Base-by-base conservation (phyloP, 768 basidiomycete species). In the Lactarius pseudohatsudake region DNA sequence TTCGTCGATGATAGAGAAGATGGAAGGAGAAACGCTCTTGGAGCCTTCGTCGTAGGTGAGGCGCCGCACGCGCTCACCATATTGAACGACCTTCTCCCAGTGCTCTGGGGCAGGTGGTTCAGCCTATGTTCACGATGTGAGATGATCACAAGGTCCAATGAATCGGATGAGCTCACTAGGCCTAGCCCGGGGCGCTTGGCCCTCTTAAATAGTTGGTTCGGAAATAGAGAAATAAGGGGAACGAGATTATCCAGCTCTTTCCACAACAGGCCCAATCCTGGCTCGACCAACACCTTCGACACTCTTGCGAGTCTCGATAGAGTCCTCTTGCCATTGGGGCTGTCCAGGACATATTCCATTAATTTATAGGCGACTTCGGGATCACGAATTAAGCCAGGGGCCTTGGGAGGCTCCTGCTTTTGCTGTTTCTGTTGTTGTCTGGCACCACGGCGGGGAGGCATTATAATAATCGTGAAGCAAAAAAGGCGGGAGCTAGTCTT, bases 211-310 rank as follows among this genome's bases (percentile, higher is more conserved):
- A 91, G 72, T 69, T 82, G 79, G 64, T 78, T 80, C 16, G 91
- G 91, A 74, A 92, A 92, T 62, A 91, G 74, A 41, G 86, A 86
- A 64, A 92, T 79, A 64, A 92, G 79, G 11, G 91, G 91, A 56
- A 85, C 77, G 66, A 92, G 79, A 15, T 88, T 89, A 74, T 92
- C 90, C 64, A 92, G 77, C 72, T 92, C 91, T 73, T 82, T 85
- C 91, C 91, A 92, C 36, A 92, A 80, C 58, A 87, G 78, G 74
- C 86, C 79, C 70, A 92, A 73, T n/a, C 86, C 85, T 16, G 89
- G 89, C 70, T 88, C 89, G 70, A 81, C 85, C 74, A 91, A 79
- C n/a, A 86, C 84, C 69, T 82, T 85, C 77, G 90, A 91, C 56
- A 90, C 91, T 61, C 91, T 82, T 57, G 90, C 85, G 70, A 92